Evolutionary conservation across 768 basidiomycete genomes (phyloP), one percentile per base, ranked within the genome.

Genomic region (Boletellus ananiceps): DNA sequence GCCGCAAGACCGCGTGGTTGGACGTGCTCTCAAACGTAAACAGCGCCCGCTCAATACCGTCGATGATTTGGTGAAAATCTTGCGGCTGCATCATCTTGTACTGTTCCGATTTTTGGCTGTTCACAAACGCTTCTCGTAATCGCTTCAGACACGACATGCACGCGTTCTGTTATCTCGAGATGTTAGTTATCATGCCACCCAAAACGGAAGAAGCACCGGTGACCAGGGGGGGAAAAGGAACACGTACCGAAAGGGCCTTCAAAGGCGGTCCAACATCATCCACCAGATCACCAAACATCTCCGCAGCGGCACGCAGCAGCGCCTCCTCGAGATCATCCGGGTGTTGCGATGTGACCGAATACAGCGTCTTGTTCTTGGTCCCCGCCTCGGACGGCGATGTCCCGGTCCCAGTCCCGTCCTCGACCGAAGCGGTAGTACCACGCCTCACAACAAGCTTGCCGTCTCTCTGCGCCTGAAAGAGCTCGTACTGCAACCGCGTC

Each of bases 201-300:
- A 29, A 9, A 14, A 12, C n/a, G 8, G 16, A 23, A 19, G 19
- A 19, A 19, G 19, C 19, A 19, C 19, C 19, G 19, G 19, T 19
- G 19, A 19, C 19, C 19, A 19, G n/a, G 27, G 23, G 42, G 47
- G 27, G 27, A 4, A 27, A 11, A 59, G 9, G 16, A 29, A 8
- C 34, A 18, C 83, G 57, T 56, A 91, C 89, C 40, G 87, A 81
- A 34, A 92, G 71, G 0, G 82, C 81, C 61, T 79, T 84, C 51
- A 92, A 59, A 1, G 90, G 90, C 2, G 88, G 82, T 2, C 84
- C 87, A 18, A 92, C 66, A 60, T 91, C 88, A 47, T 89, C 86
- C 13, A 91, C 75, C 3, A 93, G 67, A 58, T 86, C 84, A 4
- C 84, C 85, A 63, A 92, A 91, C 73, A 86, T 82, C 12, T 74